Percentiles rank a stretch among this genome's conserved stretches.
Conservation (phyloP, 495 filamentous ascomycete genomes). For the Stereocaulon alpinum region DNA sequence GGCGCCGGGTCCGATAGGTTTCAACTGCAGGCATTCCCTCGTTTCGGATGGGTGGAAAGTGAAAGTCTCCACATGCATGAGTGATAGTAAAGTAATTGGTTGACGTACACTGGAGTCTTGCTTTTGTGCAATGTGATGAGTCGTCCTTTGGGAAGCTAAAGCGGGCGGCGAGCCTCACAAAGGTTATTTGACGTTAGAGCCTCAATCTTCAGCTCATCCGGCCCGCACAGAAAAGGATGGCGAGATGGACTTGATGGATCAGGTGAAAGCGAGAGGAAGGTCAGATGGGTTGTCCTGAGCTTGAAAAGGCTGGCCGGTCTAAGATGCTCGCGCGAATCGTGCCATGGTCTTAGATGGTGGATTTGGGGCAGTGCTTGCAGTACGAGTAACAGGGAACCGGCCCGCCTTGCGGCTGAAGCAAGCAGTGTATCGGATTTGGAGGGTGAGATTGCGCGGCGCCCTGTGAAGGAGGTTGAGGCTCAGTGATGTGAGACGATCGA, state of each 20-base stretch:
- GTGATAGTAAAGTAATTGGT: not conserved
- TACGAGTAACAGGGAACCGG: not conserved
- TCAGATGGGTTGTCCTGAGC: not conserved
- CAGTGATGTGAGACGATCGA: not conserved
- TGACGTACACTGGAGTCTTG: constrained; percentile 1
- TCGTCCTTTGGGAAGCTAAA: not conserved
- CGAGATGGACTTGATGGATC: not conserved
- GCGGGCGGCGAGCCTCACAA: constrained; percentile 3
- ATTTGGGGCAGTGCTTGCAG: not conserved
- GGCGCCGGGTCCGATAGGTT: not conserved
- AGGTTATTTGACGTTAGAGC: constrained; percentile 5
- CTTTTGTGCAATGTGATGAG: not conserved
- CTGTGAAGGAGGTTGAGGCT: not conserved
- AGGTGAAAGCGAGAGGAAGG: not conserved
- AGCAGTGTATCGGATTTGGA: not conserved
- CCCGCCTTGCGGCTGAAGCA: constrained; percentile 4
- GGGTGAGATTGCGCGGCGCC: not conserved
- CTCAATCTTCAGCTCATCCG: not conserved
- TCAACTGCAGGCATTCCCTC: not conserved
- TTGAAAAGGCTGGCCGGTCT: constrained; percentile 8
- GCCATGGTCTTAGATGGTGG: not conserved
- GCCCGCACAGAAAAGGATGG: not conserved
- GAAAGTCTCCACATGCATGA: not conserved
- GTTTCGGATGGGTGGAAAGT: not conserved
- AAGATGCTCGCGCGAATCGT: not conserved